Evolutionary conservation across 768 basidiomycete genomes (phyloP).

Genomic region (Artomyces pyxidatus): DNA sequence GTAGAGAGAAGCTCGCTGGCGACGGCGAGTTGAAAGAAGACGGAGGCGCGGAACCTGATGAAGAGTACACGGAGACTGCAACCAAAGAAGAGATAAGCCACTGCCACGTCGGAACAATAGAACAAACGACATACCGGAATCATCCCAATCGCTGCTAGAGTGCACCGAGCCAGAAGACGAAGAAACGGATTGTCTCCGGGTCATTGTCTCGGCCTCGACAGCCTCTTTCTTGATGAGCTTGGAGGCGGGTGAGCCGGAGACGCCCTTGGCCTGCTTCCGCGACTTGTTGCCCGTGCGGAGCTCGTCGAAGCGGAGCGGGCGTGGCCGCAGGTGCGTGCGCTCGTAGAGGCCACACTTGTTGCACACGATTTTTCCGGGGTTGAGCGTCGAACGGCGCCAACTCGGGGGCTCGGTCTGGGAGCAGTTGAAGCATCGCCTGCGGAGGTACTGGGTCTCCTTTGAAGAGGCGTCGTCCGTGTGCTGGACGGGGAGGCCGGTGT

Average conservation of each 20-base stretch:
- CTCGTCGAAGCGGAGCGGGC: conserved; percentile 83
- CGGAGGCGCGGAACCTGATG: conserved; percentile 48
- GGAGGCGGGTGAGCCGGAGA: conserved; percentile 26
- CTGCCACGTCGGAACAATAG: conserved; percentile 18
- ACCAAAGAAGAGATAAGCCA: conserved; percentile 6
- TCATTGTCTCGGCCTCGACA: conserved; percentile 26
- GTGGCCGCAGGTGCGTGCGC: conserved; percentile 76
- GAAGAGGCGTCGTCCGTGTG: conserved; percentile 87
- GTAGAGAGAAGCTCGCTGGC: conserved; percentile 50
- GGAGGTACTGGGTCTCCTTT: conserved; percentile 87
- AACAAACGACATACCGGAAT: conserved; percentile 47
- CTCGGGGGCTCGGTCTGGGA: conserved; percentile 86
- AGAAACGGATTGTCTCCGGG: conserved; percentile 55
- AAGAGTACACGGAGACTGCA: conserved; percentile 34
- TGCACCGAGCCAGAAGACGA: conserved; percentile 47
- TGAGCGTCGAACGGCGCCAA: conserved; percentile 83
- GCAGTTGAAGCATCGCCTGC: conserved; percentile 84
- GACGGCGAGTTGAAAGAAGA: conserved; percentile 66
- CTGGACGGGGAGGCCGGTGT: conserved; percentile 59
- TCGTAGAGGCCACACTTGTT: conserved; percentile 92
- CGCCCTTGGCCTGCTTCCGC: conserved; percentile 42
- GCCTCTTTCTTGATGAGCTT: conserved; percentile 57
- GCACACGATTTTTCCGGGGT: conserved; percentile 89
- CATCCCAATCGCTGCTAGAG: conserved; percentile 76
- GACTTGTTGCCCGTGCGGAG: conserved; percentile 82